Evolutionary conservation across 495 filamentous ascomycete genomes (phyloP), one percentile per base, ranked within the genome.

Genomic region (Endocarpon pusillum): DNA sequence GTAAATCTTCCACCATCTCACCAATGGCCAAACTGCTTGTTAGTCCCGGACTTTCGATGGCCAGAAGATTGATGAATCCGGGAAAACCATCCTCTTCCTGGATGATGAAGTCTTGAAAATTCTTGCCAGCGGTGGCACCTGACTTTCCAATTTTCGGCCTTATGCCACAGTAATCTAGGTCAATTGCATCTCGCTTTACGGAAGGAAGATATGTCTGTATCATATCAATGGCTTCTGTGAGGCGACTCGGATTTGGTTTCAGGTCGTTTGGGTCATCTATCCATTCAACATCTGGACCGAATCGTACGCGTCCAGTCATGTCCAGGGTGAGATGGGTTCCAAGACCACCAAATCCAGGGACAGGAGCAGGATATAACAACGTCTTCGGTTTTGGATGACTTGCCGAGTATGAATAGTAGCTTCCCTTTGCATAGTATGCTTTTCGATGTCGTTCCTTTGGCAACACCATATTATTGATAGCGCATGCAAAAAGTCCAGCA

Each of bases 211-310:
- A 97, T 6, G 66, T 62, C 45, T 66, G 55, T 33, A 97, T 92
- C 52, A 78, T 81, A 11, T 59, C 56, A 0, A 87, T 45, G 0
- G 87, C 84, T 34, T 69, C 59, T n/a, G 51, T 41, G 33, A 92
- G 54, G 2, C 79, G 58, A n/a, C 58, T 56, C 25, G 58, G 53
- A n/a, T 55, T 65, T 6, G 67, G 63, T 20, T 52, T 54, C 23
- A 72, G 55, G 42, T 78, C 71, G 18, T 43, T 53, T 0, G 77
- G 66, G 23, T 70, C 66, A 26, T 71, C 61, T 1, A 91, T 73
- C 89, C 91, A 96, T 52, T 96, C 85, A 9, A 94, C 81, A 46
- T 97, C 89, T 0, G 89, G 89, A 0, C 89, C 89, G 49, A 97
- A 97, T 22, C 86, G 77, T 19, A 96, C 67, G 1, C 80, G 68